Percentiles rank a stretch among this genome's conserved stretches.
Conservation (phyloP, 2,329 filamentous ascomycete genomes). For the Lasiodiplodia hormozganensis region DNA sequence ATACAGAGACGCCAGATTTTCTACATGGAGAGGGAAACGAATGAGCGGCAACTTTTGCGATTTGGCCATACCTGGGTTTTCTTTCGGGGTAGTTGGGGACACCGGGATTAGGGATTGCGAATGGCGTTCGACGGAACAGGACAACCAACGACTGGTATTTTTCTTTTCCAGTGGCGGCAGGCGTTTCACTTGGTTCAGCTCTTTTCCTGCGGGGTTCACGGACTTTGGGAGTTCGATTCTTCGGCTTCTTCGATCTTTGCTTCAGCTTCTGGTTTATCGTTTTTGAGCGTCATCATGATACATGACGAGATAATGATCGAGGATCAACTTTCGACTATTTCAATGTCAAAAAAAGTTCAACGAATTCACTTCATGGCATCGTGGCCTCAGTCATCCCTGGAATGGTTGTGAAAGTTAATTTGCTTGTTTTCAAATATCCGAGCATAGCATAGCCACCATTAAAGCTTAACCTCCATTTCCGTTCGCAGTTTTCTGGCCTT, state of each 20-base stretch:
- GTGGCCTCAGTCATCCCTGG: not conserved
- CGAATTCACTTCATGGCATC: not conserved
- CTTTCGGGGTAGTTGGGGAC: not conserved
- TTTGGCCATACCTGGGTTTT: constrained; percentile 8
- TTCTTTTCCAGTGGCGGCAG: constrained; percentile 13
- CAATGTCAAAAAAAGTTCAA: constrained; percentile 13
- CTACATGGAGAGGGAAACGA: constrained; percentile 11
- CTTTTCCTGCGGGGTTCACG: constrained; percentile 7
- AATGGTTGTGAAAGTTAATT: not conserved
- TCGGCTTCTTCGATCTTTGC: constrained; percentile 11
- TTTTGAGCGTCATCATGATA: constrained; percentile 26
- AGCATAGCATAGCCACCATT: not conserved
- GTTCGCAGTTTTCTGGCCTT: not conserved
- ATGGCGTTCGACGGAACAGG: constrained; percentile 16
- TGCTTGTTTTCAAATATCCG: not conserved
- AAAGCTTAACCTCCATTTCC: too few species aligned
- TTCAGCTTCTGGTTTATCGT: constrained; percentile 7
- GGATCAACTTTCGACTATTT: constrained; percentile 14
- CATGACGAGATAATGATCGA: constrained; percentile 24
- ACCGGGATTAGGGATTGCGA: not conserved
- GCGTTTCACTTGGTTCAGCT: constrained; percentile 8
- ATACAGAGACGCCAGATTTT: constrained; percentile 12
- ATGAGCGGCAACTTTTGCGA: not conserved
- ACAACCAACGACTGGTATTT: not conserved
- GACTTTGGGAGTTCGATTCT: constrained; percentile 1